A percentile compares a stretch with the other conserved stretches of the same genome.
Conservation (phyloP, 2,329 filamentous ascomycete species). For the Sordariomycetes sp. region DNA sequence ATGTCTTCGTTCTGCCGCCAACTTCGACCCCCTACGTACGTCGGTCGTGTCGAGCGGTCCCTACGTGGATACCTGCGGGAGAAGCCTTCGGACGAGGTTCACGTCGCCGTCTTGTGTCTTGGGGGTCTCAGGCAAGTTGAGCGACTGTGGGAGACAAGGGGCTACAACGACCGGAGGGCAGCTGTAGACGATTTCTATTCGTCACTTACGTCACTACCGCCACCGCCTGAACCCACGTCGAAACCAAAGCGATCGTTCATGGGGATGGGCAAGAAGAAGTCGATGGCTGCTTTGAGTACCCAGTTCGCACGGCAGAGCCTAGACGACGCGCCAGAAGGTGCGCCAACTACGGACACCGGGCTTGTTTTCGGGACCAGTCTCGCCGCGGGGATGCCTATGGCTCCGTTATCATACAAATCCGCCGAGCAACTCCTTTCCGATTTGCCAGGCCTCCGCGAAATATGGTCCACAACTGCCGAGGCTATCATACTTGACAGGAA, state of each 20-base stretch:
- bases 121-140: slow-evolving; percentile 54
- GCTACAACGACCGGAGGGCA: slow-evolving; percentile 48
- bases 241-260: slow-evolving; percentile 43
- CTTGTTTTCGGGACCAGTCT: slow-evolving; percentile 47
- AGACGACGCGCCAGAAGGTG: slow-evolving; percentile 7
- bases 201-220: slow-evolving; percentile 8
- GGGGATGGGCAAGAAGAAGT: slow-evolving; percentile 48
- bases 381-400: slow-evolving; percentile 52
- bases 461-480: slow-evolving; percentile 55
- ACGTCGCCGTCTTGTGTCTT: slow-evolving; percentile 47
- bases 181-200: slow-evolving; percentile 52
- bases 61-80: slow-evolving; percentile 54
- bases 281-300: slow-evolving; percentile 17
- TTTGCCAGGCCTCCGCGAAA: slow-evolving; percentile 45
- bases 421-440: slow-evolving; percentile 40
- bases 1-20: slow-evolving; percentile 54
- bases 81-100: slow-evolving; percentile 51
- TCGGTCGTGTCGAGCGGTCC: slow-evolving; percentile 50
- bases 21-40: slow-evolving; percentile 53
- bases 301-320: slow-evolving; percentile 13
- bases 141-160: slow-evolving; percentile 55
- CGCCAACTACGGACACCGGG: background rate
- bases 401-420: slow-evolving; percentile 37
- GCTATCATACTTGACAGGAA: slow-evolving; percentile 47
- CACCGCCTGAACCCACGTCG: slow-evolving; percentile 23